Evolutionary conservation across 495 filamentous ascomycete genomes (phyloP).

Genomic region (Lichina pygmaea): DNA sequence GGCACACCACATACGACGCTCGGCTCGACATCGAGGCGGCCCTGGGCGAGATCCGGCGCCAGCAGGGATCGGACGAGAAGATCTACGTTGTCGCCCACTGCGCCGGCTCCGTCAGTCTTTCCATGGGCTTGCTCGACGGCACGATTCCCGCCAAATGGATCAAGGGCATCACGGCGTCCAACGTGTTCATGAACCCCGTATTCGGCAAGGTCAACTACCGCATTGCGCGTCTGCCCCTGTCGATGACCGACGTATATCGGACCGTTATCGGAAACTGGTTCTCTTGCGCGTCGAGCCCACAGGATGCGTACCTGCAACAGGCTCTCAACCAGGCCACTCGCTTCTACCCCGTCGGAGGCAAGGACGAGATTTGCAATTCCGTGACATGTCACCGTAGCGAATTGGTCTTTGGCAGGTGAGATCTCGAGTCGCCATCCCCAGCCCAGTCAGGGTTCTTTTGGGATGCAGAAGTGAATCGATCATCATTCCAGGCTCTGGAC

Average conservation of each 20-base stretch:
- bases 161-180: slow-evolving; percentile 30
- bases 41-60: slow-evolving; percentile 22
- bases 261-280: slow-evolving; percentile 18
- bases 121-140: slow-evolving; percentile 33
- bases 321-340: slow-evolving; percentile 27
- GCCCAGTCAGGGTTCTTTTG: slow-evolving; percentile 17
- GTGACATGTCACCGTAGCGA: slow-evolving; percentile 30
- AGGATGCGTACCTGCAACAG: slow-evolving; percentile 23
- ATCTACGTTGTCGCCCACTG: slow-evolving; percentile 39
- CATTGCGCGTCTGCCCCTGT: slow-evolving; percentile 24
- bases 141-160: slow-evolving; percentile 30
- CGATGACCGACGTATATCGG: slow-evolving; percentile 20
- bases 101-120: slow-evolving; percentile 33
- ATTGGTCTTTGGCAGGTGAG: slow-evolving; percentile 25
- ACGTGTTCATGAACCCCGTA: slow-evolving; percentile 38
- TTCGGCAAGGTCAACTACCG: slow-evolving; percentile 28
- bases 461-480: too few species aligned
- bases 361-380: slow-evolving; percentile 32
- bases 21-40: slow-evolving; percentile 34
- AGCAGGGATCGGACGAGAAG: slow-evolving; percentile 8
- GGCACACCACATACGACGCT: slow-evolving; percentile 31
- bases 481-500: background rate
- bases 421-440: slow-evolving; percentile 7
- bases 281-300: slow-evolving; percentile 16
- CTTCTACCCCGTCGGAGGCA: slow-evolving; percentile 26